Conservation (phyloP, 2,329 filamentous ascomycete species). For the Colletotrichum theobromicola region DNA sequence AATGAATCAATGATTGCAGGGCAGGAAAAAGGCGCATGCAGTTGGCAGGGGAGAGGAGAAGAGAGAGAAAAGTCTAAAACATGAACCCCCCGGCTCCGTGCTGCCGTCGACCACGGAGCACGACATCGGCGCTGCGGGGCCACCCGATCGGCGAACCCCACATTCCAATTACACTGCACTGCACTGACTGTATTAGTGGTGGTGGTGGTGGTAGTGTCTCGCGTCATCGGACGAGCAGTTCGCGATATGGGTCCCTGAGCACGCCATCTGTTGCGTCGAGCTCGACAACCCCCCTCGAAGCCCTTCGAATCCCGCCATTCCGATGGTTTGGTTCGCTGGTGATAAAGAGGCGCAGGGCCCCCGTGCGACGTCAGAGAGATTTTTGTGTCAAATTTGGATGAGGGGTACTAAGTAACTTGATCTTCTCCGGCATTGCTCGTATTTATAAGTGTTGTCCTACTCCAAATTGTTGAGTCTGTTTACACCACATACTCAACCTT, state of each 20-base stretch:
- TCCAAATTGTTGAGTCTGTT: background rate
- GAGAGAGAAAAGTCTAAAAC: background rate
- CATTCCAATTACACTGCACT: background rate
- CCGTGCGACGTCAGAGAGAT: background rate
- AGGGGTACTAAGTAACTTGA: background rate
- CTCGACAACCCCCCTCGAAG: constrained; percentile 8
- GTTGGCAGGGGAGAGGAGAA: background rate
- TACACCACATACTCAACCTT: background rate
- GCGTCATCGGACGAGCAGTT: constrained; percentile 21
- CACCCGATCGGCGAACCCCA: constrained; percentile 4
- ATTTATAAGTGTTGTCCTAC: background rate
- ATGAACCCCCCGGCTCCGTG: background rate
- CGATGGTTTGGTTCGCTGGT: background rate
- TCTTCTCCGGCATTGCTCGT: background rate
- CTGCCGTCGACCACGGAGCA: constrained; percentile 1
- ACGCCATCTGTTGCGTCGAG: constrained; percentile 18
- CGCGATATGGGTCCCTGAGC: constrained; percentile 22
- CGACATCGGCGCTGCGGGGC: constrained; percentile 3
- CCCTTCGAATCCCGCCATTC: background rate
- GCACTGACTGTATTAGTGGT: background rate
- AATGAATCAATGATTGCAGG: background rate
- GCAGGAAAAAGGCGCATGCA: background rate
- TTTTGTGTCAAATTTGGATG: background rate
- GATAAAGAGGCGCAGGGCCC: constrained; percentile 2
- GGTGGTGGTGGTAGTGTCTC: background rate